Base-by-base conservation (phyloP, 441 rosid genomes). In the Populus tomentosa region DNA sequence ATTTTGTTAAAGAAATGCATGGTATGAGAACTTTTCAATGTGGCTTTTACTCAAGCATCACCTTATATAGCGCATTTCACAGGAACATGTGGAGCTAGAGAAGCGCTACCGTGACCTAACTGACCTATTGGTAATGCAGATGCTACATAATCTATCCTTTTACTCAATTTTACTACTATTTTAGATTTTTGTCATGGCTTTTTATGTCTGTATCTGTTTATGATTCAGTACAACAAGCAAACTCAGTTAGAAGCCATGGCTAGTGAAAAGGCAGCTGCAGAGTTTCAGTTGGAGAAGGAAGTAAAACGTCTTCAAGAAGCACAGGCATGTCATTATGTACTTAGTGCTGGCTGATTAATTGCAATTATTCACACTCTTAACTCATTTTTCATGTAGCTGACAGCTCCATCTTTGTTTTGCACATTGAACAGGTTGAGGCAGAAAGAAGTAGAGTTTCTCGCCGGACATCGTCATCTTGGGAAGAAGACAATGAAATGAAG, bases 1-100 rank as follows among this genome's bases (percentile, higher is more conserved):
- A n/a, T n/a, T n/a, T n/a, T n/a, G n/a, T n/a, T n/a, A n/a, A n/a
- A n/a, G n/a, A n/a, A n/a, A n/a, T n/a, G n/a, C n/a, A n/a, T n/a
- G 53, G 59, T 18, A 36, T 42, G 23, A 38, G 26, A 26, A 30
- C 3, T 38, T 50, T 71, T 40, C 61, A 40, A 3, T 68, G 24
- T 33, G 6, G 63, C 42, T 72, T 30, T 78, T 71, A 64, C 46
- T 23, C 46, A 18, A 73, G 69, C 77, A 35, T 80, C 78, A 50
- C 81, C 69, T 65, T 23, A 65, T 26, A 23, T 65, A 21, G 16
- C 4, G 14, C 10, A 1, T 30, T 26, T 81, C 81, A 59, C 89
- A 97, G 99, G 98, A 97, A 92, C 99, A 94, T 82, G 88, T 88
- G 81, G 99, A 97, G 88, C 93, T 97, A 77, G 99, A 97, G 87